Conservation (phyloP, 75 land plant species). For the Chamaecyparis obtusa region DNA sequence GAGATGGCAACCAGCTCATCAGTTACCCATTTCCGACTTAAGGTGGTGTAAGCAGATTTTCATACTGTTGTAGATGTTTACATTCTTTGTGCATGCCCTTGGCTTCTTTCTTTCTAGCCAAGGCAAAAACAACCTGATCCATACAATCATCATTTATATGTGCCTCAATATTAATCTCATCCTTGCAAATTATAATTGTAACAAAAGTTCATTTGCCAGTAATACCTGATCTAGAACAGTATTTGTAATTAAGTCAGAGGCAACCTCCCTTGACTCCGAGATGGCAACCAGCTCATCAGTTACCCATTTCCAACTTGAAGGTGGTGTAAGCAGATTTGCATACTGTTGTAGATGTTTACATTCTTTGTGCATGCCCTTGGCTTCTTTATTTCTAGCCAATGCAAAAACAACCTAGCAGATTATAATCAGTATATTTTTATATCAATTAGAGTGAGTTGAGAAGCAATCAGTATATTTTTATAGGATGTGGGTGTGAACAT, state of each 20-base stretch:
- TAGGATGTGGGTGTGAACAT: neutral
- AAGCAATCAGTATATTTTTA: too few relatives aligned
- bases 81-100: slow-evolving; percentile 82
- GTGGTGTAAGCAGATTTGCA: slow-evolving; percentile 36
- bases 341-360: slow-evolving; percentile 62
- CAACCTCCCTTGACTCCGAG: slow-evolving; percentile 79
- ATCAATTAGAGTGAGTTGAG: too few relatives aligned
- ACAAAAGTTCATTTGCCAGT: neutral
- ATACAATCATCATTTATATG: slow-evolving; percentile 88
- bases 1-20: slow-evolving; percentile 69
- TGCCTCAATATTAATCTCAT: slow-evolving; percentile 74
- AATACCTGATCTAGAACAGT: slow-evolving; percentile 80
- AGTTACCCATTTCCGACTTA: slow-evolving; percentile 64
- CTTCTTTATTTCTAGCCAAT: slow-evolving; percentile 65
- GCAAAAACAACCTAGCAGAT: slow-evolving; percentile 73
- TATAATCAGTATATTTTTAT: too few relatives aligned
- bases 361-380: slow-evolving; percentile 84
- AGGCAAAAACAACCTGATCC: slow-evolving; percentile 75
- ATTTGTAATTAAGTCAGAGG: slow-evolving; percentile 75
- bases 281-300: slow-evolving; percentile 67
- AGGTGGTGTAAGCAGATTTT: slow-evolving; percentile 30
- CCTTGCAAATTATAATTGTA: slow-evolving; percentile 22
- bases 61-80: slow-evolving; percentile 69
- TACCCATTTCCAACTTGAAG: slow-evolving; percentile 67
- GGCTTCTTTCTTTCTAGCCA: slow-evolving; percentile 71